A percentile compares a stretch with the other conserved stretches of the same genome.
These are phyloP conservation scores for Paraconiothyrium sp. DNA, from an alignment of 2,329 filamentous ascomycete genomes.

Conservation along the genomic window DNA sequence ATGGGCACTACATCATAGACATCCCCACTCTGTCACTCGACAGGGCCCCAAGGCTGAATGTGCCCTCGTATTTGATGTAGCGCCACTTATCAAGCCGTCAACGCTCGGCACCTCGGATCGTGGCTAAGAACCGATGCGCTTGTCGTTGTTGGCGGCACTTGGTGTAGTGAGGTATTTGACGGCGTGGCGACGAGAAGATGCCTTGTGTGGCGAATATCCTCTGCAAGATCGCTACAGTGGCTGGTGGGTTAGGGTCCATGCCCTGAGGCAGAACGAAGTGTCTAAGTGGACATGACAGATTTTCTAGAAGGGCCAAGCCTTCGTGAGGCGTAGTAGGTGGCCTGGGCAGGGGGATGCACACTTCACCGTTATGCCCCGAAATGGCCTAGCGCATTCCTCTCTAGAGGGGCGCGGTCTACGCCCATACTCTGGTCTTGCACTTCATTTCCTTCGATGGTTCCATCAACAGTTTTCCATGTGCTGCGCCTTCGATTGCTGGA, in stretches of 20 bases:
- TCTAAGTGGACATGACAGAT: background rate
- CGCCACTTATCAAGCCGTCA: slow-evolving; percentile 1
- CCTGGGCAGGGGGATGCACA: background rate
- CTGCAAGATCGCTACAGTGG: background rate
- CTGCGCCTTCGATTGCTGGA: background rate
- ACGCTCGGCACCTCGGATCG: background rate
- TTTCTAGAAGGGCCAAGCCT: background rate
- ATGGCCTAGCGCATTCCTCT: background rate
- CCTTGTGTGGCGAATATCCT: slow-evolving; percentile 1
- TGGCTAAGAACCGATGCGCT: background rate
- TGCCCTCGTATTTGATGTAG: slow-evolving; percentile 1
- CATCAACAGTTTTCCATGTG: background rate
- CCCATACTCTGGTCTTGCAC: slow-evolving; percentile 4
- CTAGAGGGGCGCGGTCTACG: background rate
- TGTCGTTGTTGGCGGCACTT: background rate
- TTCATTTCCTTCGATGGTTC: background rate
- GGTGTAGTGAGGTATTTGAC: background rate
- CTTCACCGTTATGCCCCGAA: background rate
- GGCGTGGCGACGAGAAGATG: background rate
- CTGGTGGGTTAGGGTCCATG: slow-evolving; percentile 10
- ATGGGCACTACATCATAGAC: slow-evolving; percentile 18
- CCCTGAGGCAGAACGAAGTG: background rate
- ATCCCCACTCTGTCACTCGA: background rate
- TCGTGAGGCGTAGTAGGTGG: slow-evolving; percentile 1
- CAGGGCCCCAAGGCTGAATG: slow-evolving; percentile 16